Evolutionary conservation across 2,329 filamentous ascomycete species (phyloP).

Genomic region (Phialemonium atrogriseum): DNA sequence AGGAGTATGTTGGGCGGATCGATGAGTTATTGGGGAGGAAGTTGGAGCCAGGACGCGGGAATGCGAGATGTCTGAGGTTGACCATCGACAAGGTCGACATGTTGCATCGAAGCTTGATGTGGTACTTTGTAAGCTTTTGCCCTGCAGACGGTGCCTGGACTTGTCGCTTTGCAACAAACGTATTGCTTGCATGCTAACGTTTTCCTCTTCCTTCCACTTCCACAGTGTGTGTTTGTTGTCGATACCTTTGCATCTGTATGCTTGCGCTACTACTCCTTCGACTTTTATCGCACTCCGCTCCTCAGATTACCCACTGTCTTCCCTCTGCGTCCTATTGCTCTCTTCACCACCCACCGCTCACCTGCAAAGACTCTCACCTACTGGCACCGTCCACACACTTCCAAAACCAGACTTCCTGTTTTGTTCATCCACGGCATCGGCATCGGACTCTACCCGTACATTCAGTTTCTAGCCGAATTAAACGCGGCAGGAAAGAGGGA

Average conservation of each 20-base stretch:
- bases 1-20: constrained; percentile 38
- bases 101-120: constrained; percentile 52
- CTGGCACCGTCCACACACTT: constrained; percentile 57
- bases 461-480: constrained; percentile 46
- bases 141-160: too few species aligned
- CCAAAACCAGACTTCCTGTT: constrained; percentile 46
- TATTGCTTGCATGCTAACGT: too few species aligned
- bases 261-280: constrained; percentile 41
- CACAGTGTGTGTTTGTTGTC: constrained; percentile 42
- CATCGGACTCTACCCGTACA: constrained; percentile 57
- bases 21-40: constrained; percentile 43
- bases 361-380: constrained; percentile 46
- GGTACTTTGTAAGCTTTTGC: constrained; percentile 59
- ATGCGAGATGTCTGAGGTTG: constrained; percentile 49
- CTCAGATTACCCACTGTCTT: constrained; percentile 37
- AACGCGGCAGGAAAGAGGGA: constrained; percentile 20
- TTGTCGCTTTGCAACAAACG: too few species aligned
- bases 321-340: constrained; percentile 38
- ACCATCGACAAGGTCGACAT: constrained; percentile 57
- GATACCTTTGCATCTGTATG: constrained; percentile 40
- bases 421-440: constrained; percentile 67
- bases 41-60: constrained; percentile 46
- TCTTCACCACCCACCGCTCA: constrained; percentile 37
- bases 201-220: too few species aligned
- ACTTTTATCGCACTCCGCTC: constrained; percentile 37